A percentile compares a stretch with the other conserved stretches of the same genome.
phyloP scores from a whole-genome alignment of 176 grass and related monocot genomes.

The Hordeum marinum region DNA sequence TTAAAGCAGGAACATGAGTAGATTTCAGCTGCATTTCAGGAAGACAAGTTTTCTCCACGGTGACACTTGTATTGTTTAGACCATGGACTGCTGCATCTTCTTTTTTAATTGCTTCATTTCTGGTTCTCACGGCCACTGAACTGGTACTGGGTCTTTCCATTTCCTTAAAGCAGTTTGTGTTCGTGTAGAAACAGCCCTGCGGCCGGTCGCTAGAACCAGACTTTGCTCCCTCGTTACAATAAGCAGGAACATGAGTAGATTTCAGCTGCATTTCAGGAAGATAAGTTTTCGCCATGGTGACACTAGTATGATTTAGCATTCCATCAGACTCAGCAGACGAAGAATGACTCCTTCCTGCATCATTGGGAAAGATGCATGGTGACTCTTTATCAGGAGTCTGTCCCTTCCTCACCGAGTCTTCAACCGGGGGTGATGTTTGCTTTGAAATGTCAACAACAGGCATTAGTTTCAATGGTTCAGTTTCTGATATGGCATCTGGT shows the following conservation, averaged over 20 bases:
- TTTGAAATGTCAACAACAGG: slow-evolving; percentile 21
- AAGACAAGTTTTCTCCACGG: slow-evolving; percentile 1
- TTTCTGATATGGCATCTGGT: slow-evolving; percentile 34
- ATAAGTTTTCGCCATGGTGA: slow-evolving; percentile 5
- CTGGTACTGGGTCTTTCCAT: neutral
- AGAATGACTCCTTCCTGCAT: slow-evolving; percentile 1
- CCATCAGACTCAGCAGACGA: neutral
- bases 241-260: neutral
- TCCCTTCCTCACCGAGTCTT: slow-evolving; percentile 24
- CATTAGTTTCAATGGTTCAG: slow-evolving; percentile 19
- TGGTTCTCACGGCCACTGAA: neutral
- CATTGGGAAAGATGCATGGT: neutral
- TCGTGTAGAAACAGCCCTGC: slow-evolving; percentile 12
- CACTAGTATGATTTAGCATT: slow-evolving; percentile 5
- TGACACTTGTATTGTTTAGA: neutral
- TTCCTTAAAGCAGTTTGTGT: slow-evolving; percentile 10
- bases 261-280: slow-evolving; percentile 28
- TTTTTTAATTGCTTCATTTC: neutral
- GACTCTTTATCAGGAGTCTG: neutral
- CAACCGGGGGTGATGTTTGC: slow-evolving; percentile 3
- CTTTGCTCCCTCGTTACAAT: slow-evolving; percentile 21
- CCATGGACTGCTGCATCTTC: neutral
- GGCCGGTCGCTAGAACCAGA: slow-evolving; percentile 11
- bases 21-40: slow-evolving; percentile 24
- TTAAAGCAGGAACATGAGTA: neutral